Conservation (phyloP, 148 eudicot genomes). For the Beta vulgaris region DNA sequence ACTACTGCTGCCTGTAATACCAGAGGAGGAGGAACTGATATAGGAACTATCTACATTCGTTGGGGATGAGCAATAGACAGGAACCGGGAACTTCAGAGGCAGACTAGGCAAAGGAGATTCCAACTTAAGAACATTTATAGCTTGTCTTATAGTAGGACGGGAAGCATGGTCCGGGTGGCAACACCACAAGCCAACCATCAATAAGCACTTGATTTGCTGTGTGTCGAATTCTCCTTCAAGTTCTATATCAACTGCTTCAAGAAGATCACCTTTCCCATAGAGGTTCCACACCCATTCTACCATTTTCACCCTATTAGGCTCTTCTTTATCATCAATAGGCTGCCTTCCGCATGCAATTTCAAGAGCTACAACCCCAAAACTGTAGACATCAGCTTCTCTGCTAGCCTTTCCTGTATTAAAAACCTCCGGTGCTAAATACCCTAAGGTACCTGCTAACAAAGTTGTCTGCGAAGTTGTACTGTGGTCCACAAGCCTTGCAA, state of each 20-base stretch:
- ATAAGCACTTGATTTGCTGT: slow-evolving; percentile 37
- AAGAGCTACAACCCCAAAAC: slow-evolving; percentile 49
- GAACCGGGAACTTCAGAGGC: slow-evolving; percentile 32
- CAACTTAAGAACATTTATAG: slow-evolving; percentile 34
- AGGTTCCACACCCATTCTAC: slow-evolving; percentile 52
- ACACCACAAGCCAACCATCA: slow-evolving; percentile 56
- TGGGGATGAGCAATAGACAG: slow-evolving; percentile 20
- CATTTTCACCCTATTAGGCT: slow-evolving; percentile 17
- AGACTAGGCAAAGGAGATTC: slow-evolving; percentile 38
- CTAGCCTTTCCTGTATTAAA: slow-evolving; percentile 38
- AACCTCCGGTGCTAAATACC: slow-evolving; percentile 53
- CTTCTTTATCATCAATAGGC: slow-evolving; percentile 16
- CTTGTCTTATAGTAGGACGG: slow-evolving; percentile 56
- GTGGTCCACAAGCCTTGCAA: slow-evolving; percentile 55
- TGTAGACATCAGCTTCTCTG: slow-evolving; percentile 50
- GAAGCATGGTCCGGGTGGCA: slow-evolving; percentile 16
- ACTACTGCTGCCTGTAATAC: neutral
- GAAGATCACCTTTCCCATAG: slow-evolving; percentile 34
- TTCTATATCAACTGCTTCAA: slow-evolving; percentile 33
- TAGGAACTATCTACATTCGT: neutral
- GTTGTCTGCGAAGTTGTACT: slow-evolving; percentile 44
- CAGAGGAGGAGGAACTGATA: neutral
- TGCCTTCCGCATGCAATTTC: slow-evolving; percentile 50
- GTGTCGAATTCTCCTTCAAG: slow-evolving; percentile 31
- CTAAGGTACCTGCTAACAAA: slow-evolving; percentile 46